Percentiles rank a stretch among this genome's conserved stretches.
These are phyloP conservation scores for Trichoderma sp. DNA, from an alignment of 2,329 filamentous ascomycete genomes.

Conservation along the genomic window DNA sequence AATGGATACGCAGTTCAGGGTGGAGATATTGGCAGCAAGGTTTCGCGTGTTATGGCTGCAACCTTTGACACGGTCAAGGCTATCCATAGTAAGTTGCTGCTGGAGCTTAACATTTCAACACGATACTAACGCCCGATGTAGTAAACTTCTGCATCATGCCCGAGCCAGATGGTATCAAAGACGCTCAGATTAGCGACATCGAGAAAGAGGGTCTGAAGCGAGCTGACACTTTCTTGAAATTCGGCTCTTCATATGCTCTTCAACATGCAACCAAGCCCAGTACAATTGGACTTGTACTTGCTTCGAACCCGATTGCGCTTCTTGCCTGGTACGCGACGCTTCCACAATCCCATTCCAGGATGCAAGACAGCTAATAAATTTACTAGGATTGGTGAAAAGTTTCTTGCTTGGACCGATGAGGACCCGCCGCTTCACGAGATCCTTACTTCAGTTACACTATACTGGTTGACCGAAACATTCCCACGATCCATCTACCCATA, in stretches of 20 bases:
- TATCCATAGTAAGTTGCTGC: not conserved
- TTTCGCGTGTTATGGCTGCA: constrained; percentile 40
- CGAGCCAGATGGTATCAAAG: not conserved
- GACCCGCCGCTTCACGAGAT: not conserved
- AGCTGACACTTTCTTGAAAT: not conserved
- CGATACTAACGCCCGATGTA: not conserved
- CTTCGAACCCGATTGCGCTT: constrained; percentile 4
- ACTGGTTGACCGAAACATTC: constrained; percentile 14
- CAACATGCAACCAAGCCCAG: constrained; percentile 11
- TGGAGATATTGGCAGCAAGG: constrained; percentile 53
- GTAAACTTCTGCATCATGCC: constrained; percentile 18
- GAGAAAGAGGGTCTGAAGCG: constrained; percentile 4
- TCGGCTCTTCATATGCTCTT: constrained; percentile 4
- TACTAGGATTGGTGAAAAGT: constrained; percentile 12
- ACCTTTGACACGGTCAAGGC: constrained; percentile 17
- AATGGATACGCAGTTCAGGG: constrained; percentile 54
- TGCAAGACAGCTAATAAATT: not conserved
- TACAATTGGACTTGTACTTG: constrained; percentile 12
- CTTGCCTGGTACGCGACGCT: not conserved
- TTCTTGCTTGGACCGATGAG: constrained; percentile 14
- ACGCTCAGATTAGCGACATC: not conserved
- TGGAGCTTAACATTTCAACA: not conserved
- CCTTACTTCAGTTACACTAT: constrained; percentile 3
- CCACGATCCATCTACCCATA: constrained; percentile 10
- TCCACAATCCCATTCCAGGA: not conserved